Evolutionary conservation across 2,329 filamentous ascomycete species (phyloP).

Genomic region (Xylariales sp.): DNA sequence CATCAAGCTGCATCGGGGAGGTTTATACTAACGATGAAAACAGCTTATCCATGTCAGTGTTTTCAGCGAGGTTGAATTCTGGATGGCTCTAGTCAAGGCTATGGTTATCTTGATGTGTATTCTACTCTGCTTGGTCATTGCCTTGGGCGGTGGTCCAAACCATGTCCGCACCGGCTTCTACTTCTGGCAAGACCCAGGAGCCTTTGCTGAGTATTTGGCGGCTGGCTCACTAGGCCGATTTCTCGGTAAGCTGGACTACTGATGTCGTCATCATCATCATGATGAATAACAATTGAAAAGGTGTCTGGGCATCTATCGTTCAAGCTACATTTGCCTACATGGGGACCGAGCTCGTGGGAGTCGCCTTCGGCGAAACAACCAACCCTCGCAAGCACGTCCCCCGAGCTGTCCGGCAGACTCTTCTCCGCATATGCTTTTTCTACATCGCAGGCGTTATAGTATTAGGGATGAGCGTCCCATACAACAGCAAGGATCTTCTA

Average conservation of each 20-base stretch:
- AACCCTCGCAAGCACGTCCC: conserved; percentile 59
- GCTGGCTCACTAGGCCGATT: conserved; percentile 51
- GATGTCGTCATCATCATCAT: too few species aligned
- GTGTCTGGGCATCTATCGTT: too few species aligned
- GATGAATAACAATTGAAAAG: too few species aligned
- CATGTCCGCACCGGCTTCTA: conserved; percentile 30
- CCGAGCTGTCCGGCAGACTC: conserved; percentile 64
- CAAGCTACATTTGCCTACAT: conserved; percentile 50
- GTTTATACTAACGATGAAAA: too few species aligned
- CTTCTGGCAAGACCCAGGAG: conserved; percentile 43
- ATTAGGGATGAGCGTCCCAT: conserved; percentile 55
- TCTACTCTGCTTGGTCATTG: conserved; percentile 36
- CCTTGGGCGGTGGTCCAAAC: conserved; percentile 37
- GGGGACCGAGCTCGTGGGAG: conserved; percentile 53
- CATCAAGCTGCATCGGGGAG: not conserved
- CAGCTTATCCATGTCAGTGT: conserved; percentile 25
- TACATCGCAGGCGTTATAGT: conserved; percentile 59
- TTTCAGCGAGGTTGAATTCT: conserved; percentile 42
- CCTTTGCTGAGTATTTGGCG: conserved; percentile 46
- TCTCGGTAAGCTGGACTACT: too few species aligned
- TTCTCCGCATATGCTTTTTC: conserved; percentile 59
- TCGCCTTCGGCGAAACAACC: conserved; percentile 50
- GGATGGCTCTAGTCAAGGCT: conserved; percentile 36
- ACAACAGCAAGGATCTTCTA: conserved; percentile 43
- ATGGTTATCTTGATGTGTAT: conserved; percentile 25